Conservation (phyloP, 2,329 filamentous ascomycete genomes). For the Setomelanomma holmii region DNA sequence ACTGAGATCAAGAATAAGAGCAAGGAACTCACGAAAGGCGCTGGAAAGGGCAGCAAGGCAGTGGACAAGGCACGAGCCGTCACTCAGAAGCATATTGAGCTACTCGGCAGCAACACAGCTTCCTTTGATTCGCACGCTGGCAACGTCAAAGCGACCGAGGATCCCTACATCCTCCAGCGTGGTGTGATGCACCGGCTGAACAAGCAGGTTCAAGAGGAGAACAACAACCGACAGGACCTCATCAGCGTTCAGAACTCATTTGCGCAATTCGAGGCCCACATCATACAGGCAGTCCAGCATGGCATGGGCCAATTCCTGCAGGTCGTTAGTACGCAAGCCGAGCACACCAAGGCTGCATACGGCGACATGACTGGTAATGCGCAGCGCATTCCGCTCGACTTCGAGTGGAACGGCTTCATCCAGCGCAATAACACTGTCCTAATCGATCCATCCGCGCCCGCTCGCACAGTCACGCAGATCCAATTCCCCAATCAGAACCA, state of each 20-base stretch:
- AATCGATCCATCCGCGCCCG: slow-evolving; percentile 76
- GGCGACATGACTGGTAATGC: slow-evolving; percentile 79
- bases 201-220: slow-evolving; percentile 93
- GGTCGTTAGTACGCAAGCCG: slow-evolving; percentile 78
- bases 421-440: slow-evolving; percentile 74
- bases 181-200: slow-evolving; percentile 83
- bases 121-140: slow-evolving; percentile 78
- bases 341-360: slow-evolving; percentile 82
- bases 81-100: slow-evolving; percentile 96
- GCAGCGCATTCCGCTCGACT: slow-evolving; percentile 80
- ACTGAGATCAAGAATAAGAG: slow-evolving; percentile 96
- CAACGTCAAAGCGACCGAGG: slow-evolving; percentile 73
- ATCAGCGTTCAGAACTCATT: slow-evolving; percentile 92
- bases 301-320: slow-evolving; percentile 84
- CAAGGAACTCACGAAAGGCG: slow-evolving; percentile 85
- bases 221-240: slow-evolving; percentile 92
- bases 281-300: slow-evolving; percentile 82
- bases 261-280: slow-evolving; percentile 82
- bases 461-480: slow-evolving; percentile 76
- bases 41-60: slow-evolving; percentile 83
- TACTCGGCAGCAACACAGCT: slow-evolving; percentile 85
- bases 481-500: slow-evolving; percentile 91
- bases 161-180: slow-evolving; percentile 87
- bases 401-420: slow-evolving; percentile 90
- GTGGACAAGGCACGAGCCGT: slow-evolving; percentile 85